Conservation (phyloP, 257 asterid species). For the Fraxinus cuspidata region DNA sequence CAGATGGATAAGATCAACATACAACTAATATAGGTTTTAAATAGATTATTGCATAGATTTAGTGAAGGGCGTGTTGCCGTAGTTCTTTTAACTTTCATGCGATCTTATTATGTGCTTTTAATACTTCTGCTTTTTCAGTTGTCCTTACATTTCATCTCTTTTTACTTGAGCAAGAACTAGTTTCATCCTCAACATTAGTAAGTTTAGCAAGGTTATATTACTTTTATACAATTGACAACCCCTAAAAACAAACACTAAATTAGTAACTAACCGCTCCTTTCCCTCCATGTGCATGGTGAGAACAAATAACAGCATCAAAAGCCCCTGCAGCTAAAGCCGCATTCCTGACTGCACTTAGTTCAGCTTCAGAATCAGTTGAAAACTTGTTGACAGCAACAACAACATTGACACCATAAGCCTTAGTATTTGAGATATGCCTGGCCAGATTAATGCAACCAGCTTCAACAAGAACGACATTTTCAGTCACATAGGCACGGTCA, state of each 20-base stretch:
- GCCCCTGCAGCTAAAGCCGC: conserved; percentile 93
- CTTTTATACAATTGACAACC: background rate
- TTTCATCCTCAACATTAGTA: too few relatives aligned
- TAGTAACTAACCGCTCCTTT: conserved; percentile 87
- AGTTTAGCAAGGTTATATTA: background rate
- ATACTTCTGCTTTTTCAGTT: too few relatives aligned
- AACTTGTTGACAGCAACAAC: conserved; percentile 92
- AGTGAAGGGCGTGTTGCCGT: background rate
- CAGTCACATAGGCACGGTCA: conserved; percentile 84
- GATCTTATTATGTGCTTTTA: background rate
- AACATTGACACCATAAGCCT: conserved; percentile 85
- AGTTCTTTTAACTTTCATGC: background rate
- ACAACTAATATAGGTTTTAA: background rate
- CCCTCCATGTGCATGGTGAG: conserved; percentile 97
- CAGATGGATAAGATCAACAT: background rate
- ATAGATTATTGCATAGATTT: background rate
- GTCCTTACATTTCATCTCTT: background rate
- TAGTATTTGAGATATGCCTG: conserved; percentile 70
- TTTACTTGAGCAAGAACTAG: too few relatives aligned
- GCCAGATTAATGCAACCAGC: conserved; percentile 90
- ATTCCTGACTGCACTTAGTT: conserved; percentile 67
- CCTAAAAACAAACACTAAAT: background rate
- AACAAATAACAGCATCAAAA: conserved; percentile 87
- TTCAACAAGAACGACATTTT: conserved; percentile 86
- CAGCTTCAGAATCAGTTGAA: conserved; percentile 86